Conservation (phyloP, 768 basidiomycete genomes). For the Collybia nuda region DNA sequence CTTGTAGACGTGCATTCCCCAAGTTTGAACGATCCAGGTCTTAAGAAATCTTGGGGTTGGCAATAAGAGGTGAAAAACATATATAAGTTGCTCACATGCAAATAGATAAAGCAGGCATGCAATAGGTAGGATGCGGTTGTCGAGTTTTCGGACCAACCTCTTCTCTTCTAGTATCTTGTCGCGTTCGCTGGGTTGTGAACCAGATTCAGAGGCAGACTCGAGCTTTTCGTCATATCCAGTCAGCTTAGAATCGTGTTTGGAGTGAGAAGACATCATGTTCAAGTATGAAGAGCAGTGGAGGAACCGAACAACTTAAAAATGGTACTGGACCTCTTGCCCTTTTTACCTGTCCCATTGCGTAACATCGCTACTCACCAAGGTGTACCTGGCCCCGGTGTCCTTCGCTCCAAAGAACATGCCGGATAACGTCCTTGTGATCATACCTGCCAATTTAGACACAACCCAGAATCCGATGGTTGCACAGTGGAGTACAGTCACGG, state of each 20-base stretch:
- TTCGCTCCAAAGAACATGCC: constrained; percentile 16
- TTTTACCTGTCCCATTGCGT: constrained; percentile 6
- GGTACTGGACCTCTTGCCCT: not conserved
- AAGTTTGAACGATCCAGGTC: constrained; percentile 77
- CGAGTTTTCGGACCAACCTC: constrained; percentile 61
- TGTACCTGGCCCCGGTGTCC: constrained; percentile 16
- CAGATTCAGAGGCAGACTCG: constrained; percentile 17
- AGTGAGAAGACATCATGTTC: constrained; percentile 11
- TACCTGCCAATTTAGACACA: constrained; percentile 7
- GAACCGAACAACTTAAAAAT: constrained; percentile 6
- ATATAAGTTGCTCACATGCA: constrained; percentile 52
- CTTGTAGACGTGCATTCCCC: constrained; percentile 78
- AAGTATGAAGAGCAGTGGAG: constrained; percentile 4
- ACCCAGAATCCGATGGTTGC: constrained; percentile 1
- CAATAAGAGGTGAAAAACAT: not conserved
- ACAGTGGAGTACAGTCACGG: constrained; percentile 1
- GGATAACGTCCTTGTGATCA: constrained; percentile 20
- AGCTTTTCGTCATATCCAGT: constrained; percentile 29
- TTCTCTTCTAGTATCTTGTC: constrained; percentile 16
- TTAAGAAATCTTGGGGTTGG: constrained; percentile 15
- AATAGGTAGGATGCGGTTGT: constrained; percentile 67
- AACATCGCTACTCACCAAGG: constrained; percentile 26
- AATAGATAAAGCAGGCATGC: constrained; percentile 74
- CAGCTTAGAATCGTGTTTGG: constrained; percentile 6
- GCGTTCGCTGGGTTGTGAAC: constrained; percentile 9